phyloP scores from a whole-genome alignment of 2,329 filamentous ascomycete species.

The Paraphoma chrysanthemicola region DNA sequence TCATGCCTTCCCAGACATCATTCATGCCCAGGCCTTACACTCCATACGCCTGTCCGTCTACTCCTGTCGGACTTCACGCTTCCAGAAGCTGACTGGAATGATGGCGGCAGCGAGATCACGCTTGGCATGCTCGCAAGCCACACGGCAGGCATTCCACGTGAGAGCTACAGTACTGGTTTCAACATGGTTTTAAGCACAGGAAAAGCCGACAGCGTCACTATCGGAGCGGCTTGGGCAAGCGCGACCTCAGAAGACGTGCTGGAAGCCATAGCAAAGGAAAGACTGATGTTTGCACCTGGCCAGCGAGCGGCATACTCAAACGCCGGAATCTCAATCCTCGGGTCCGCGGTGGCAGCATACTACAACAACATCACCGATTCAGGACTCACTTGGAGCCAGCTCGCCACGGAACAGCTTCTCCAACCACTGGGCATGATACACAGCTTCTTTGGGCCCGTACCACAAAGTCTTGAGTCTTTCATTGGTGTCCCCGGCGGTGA shows the following conservation, averaged over 20 bases:
- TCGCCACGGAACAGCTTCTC: conserved; percentile 27
- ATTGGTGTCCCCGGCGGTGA: conserved; percentile 34
- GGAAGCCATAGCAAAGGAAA: conserved; percentile 18
- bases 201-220: conserved; percentile 30
- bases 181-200: conserved; percentile 32
- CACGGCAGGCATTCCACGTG: conserved; percentile 34
- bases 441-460: conserved; percentile 33
- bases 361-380: conserved; percentile 28
- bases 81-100: conserved; percentile 32
- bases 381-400: conserved; percentile 29
- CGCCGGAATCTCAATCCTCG: conserved; percentile 36
- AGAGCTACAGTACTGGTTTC: conserved; percentile 40
- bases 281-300: conserved; percentile 40
- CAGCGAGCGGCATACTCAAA: conserved; percentile 41
- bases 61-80: conserved; percentile 33
- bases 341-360: conserved; percentile 29
- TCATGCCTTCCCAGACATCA: conserved; percentile 17
- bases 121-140: conserved; percentile 43
- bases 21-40: conserved; percentile 11
- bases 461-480: conserved; percentile 19
- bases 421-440: conserved; percentile 33
- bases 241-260: conserved; percentile 27
- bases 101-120: conserved; percentile 42
- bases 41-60: conserved; percentile 31
- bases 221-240: conserved; percentile 35